These are phyloP conservation scores for Coemansia sp. DNA, from an alignment of 192 early-diverging fungal species.

Conservation along the genomic window DNA sequence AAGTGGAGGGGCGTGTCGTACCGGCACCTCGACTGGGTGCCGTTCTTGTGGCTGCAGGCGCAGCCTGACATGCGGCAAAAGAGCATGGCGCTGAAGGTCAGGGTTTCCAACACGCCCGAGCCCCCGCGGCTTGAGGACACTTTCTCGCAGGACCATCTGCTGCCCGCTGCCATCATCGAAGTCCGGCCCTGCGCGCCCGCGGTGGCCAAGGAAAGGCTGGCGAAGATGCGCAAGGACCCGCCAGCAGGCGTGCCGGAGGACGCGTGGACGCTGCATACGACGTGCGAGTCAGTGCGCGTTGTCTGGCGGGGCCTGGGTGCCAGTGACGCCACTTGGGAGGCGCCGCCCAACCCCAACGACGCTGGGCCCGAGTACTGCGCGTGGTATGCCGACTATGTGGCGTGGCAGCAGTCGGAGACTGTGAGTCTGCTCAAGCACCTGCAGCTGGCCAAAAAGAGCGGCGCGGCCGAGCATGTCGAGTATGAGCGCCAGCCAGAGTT, in stretches of 20 bases:
- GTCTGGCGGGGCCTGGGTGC: conserved; percentile 28
- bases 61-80: conserved; percentile 7
- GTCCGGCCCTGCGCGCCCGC: neutral
- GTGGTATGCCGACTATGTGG: conserved; percentile 19
- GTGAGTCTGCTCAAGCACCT: conserved; percentile 28
- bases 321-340: conserved; percentile 39
- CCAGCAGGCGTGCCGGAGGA: neutral
- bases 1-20: conserved; percentile 38
- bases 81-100: conserved; percentile 6
- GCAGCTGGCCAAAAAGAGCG: neutral
- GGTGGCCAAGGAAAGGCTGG: neutral
- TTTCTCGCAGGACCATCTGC: neutral
- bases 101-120: neutral
- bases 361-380: conserved; percentile 15
- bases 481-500: conserved; percentile 77
- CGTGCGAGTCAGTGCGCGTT: conserved; percentile 20
- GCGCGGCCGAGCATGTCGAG: neutral
- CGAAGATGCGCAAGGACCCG: neutral
- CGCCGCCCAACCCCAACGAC: conserved; percentile 28
- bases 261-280: conserved; percentile 15
- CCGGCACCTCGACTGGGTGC: conserved; percentile 47
- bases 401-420: conserved; percentile 20
- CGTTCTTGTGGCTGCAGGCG: conserved; percentile 27
- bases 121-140: conserved; percentile 13
- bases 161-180: conserved; percentile 20